Evolutionary conservation across 257 asterid genomes (phyloP).

Genomic region (Fraxinus americana): DNA sequence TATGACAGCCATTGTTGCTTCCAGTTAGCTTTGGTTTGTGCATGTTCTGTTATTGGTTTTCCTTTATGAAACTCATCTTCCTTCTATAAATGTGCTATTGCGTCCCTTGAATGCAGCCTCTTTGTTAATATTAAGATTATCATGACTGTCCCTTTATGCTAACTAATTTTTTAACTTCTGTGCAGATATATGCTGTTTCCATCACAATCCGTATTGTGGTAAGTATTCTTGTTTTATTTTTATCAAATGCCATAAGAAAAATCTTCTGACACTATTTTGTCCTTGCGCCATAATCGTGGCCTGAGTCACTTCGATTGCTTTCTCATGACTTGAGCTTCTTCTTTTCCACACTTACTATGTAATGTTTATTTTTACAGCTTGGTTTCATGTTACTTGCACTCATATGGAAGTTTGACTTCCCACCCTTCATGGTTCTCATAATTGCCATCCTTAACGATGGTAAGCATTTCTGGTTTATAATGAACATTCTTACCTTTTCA

Average conservation of each 20-base stretch:
- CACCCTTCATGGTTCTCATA: slow-evolving; percentile 55
- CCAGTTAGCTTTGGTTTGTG: too few relatives aligned
- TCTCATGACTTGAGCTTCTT: not conserved
- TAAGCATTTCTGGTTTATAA: slow-evolving; percentile 9
- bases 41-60: too few relatives aligned
- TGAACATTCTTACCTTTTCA: not conserved
- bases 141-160: not conserved
- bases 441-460: slow-evolving; percentile 53
- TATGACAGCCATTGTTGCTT: not conserved
- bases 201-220: slow-evolving; percentile 53
- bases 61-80: too few relatives aligned
- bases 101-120: too few relatives aligned
- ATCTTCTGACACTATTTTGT: not conserved
- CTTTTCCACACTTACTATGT: not conserved
- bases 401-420: slow-evolving; percentile 45
- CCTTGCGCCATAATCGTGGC: not conserved
- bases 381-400: slow-evolving; percentile 41
- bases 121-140: not conserved
- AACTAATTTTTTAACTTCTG: not conserved
- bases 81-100: too few relatives aligned
- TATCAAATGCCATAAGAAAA: not conserved
- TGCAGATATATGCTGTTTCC: slow-evolving; percentile 53
- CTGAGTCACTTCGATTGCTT: not conserved
- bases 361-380: slow-evolving; percentile 26
- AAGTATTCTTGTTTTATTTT: slow-evolving; percentile 9